phyloP scores from a whole-genome alignment of 2,329 filamentous ascomycete genomes.

The Aspergillus sp. region DNA sequence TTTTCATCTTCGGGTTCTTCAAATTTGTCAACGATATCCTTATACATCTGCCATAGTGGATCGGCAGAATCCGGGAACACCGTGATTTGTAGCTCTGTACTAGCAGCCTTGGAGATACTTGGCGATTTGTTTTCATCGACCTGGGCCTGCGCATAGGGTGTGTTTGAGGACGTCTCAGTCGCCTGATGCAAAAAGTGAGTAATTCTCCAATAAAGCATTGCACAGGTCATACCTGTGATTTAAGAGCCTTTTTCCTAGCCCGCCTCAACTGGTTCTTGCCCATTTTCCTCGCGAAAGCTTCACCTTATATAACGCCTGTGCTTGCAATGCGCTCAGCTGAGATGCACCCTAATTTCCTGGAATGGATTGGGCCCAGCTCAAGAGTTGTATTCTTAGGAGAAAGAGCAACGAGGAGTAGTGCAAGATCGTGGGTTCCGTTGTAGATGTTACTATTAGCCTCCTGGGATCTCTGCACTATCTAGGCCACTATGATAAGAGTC shows the following conservation, averaged over 20 bases:
- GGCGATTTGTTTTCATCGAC: slow-evolving; percentile 16
- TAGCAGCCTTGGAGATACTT: slow-evolving; percentile 10
- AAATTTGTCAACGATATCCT: slow-evolving; percentile 79
- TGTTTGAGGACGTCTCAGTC: slow-evolving; percentile 17
- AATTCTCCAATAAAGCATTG: not conserved
- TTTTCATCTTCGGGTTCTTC: slow-evolving; percentile 66
- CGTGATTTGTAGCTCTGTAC: slow-evolving; percentile 52
- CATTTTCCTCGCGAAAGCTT: slow-evolving; percentile 59
- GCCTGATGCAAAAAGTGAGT: slow-evolving; percentile 31
- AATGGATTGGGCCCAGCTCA: too few relatives aligned
- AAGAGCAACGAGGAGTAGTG: not conserved
- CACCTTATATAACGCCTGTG: not conserved
- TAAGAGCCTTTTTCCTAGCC: slow-evolving; percentile 91
- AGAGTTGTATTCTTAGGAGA: not conserved
- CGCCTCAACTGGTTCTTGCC: slow-evolving; percentile 93
- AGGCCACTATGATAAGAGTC: not conserved
- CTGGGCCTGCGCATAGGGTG: slow-evolving; percentile 7
- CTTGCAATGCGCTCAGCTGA: not conserved
- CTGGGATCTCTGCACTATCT: not conserved
- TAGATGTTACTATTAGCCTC: not conserved
- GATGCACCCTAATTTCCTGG: not conserved
- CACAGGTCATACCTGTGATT: slow-evolving; percentile 58
- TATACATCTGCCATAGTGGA: slow-evolving; percentile 80
- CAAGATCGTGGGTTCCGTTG: not conserved
- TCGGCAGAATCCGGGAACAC: slow-evolving; percentile 65